phyloP scores from a whole-genome alignment of 805 yeast genomes.

The Wickerhamomyces ciferrii region DNA sequence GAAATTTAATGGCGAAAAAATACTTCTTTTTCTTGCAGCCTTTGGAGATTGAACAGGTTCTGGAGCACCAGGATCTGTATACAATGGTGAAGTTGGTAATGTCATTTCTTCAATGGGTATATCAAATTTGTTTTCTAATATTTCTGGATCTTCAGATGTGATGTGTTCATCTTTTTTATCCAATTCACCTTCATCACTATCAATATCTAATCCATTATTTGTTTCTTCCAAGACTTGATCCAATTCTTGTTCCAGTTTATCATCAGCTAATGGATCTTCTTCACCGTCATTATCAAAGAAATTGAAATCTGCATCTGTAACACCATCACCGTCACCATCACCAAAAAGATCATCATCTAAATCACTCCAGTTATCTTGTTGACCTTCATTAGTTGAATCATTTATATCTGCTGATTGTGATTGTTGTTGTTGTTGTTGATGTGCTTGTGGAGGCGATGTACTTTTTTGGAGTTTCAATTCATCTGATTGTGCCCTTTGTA shows the following conservation, averaged over 20 bases:
- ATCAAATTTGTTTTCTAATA: slow-evolving; percentile 26
- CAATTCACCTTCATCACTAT: slow-evolving; percentile 15
- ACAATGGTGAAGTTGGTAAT: slow-evolving; percentile 45
- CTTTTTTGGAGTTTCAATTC: not conserved
- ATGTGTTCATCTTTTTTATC: slow-evolving; percentile 18
- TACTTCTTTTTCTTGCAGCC: slow-evolving; percentile 43
- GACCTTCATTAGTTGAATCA: not conserved
- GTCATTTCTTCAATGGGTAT: slow-evolving; percentile 59
- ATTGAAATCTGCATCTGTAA: slow-evolving; percentile 22
- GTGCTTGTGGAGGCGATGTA: no score
- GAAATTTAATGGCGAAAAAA: slow-evolving; percentile 78
- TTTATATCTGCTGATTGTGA: no score
- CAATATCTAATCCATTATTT: not conserved
- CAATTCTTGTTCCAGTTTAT: slow-evolving; percentile 16
- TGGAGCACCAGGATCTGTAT: slow-evolving; percentile 84
- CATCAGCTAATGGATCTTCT: slow-evolving; percentile 7
- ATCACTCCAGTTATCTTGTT: slow-evolving; percentile 21
- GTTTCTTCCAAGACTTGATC: not conserved
- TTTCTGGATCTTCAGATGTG: slow-evolving; percentile 4
- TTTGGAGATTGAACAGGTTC: slow-evolving; percentile 51
- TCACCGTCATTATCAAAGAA: slow-evolving; percentile 24
- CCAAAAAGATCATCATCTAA: slow-evolving; percentile 28
- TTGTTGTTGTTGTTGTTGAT: no score
- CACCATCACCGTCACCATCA: slow-evolving; percentile 22
- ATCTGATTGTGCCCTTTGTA: not conserved